These are phyloP conservation scores for Pseudopyrenochaeta lycopersici DNA, from an alignment of 2,329 filamentous ascomycete species.

Conservation along the genomic window DNA sequence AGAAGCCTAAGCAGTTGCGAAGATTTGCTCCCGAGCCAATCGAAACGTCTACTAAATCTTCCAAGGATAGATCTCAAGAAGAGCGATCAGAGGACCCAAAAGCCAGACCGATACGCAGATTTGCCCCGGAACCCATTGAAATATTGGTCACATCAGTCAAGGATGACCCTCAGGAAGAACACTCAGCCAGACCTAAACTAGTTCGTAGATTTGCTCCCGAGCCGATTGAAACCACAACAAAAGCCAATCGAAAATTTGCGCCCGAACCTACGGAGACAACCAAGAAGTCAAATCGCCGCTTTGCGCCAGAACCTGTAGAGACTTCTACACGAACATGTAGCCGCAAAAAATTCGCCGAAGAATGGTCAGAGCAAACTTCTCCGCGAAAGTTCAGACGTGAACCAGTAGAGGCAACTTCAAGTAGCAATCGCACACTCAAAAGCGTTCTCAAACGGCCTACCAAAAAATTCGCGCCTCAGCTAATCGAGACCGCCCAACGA, in stretches of 20 bases:
- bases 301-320: conserved; percentile 50
- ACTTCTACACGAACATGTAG: conserved; percentile 37
- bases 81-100: conserved; percentile 13
- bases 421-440: conserved; percentile 23
- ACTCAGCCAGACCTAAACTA: conserved; percentile 24
- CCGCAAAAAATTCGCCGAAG: conserved; percentile 36
- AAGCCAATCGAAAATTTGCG: conserved; percentile 62
- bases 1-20: too few species aligned
- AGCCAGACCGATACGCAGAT: conserved; percentile 32
- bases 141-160: conserved; percentile 55
- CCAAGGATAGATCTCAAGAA: conserved; percentile 75
- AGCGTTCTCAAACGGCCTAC: conserved; percentile 34
- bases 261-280: conserved; percentile 78
- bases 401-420: conserved; percentile 37
- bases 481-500: conserved; percentile 81
- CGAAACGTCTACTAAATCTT: conserved; percentile 45
- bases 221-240: conserved; percentile 39
- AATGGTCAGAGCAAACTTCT: conserved; percentile 33
- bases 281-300: conserved; percentile 59
- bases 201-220: conserved; percentile 43
- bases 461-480: conserved; percentile 75
- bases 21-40: conserved; percentile 7
- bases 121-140: conserved; percentile 33
- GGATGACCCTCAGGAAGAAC: conserved; percentile 72
- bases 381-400: conserved; percentile 38